phyloP scores from a whole-genome alignment of 208 protist genomes.

The Trypanosoma boissoni region DNA sequence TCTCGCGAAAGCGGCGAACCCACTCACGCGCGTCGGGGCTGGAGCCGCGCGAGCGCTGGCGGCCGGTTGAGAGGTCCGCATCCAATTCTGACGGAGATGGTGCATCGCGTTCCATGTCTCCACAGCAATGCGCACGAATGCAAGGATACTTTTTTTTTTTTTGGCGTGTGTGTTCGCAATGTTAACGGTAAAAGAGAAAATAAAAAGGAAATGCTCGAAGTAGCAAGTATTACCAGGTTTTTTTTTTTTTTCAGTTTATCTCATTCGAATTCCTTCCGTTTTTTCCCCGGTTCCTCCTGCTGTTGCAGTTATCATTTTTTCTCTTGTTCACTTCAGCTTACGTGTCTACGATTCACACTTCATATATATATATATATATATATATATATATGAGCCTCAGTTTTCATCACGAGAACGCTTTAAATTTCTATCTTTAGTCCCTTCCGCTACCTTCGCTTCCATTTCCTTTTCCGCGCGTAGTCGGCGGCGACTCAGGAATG shows the following conservation, averaged over 20 bases:
- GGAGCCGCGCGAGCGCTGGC: neutral
- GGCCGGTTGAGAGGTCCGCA: neutral
- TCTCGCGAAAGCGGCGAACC: neutral
- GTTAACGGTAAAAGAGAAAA: too few relatives aligned
- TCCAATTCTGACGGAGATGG: neutral
- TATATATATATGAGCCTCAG: neutral
- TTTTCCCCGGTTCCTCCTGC: neutral
- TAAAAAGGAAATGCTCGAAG: neutral
- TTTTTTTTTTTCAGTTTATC: neutral
- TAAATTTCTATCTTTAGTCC: neutral
- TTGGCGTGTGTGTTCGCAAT: too few relatives aligned
- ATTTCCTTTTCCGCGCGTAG: conserved; percentile 41
- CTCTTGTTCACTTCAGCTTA: too few relatives aligned
- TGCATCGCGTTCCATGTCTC: too few relatives aligned
- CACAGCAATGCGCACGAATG: too few relatives aligned
- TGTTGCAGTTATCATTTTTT: neutral
- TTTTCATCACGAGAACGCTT: neutral
- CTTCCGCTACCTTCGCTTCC: neutral
- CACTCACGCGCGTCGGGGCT: neutral
- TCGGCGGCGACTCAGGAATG: conserved; percentile 38
- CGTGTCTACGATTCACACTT: too few relatives aligned
- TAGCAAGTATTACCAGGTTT: neutral
- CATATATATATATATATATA: neutral
- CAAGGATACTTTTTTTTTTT: too few relatives aligned
- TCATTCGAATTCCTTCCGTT: neutral